These are phyloP conservation scores for Trichoderma gracile DNA, from an alignment of 2,329 filamentous ascomycete genomes.

Conservation along the genomic window DNA sequence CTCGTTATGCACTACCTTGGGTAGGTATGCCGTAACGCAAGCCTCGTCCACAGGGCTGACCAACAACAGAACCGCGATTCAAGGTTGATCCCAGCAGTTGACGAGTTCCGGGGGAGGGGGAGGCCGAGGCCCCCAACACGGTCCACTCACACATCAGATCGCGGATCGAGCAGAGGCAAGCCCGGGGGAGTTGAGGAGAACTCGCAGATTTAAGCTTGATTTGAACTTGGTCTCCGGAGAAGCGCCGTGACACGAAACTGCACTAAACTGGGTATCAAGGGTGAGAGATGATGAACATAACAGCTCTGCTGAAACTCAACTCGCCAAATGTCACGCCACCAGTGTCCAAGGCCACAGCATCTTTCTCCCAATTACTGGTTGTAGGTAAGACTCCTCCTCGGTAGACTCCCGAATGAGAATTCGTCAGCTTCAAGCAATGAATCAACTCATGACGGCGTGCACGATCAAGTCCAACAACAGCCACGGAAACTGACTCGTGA, in stretches of 20 bases:
- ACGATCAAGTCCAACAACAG: neutral
- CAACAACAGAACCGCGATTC: neutral
- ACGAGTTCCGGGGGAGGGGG: neutral
- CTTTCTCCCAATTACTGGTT: too few relatives aligned
- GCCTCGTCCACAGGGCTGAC: conserved; percentile 20
- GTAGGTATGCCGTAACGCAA: conserved; percentile 2
- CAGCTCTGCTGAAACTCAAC: neutral
- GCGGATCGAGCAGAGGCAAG: too few relatives aligned
- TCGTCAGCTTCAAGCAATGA: too few relatives aligned
- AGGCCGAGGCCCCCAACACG: neutral
- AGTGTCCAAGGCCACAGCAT: neutral
- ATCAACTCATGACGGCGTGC: neutral
- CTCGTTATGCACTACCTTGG: too few relatives aligned
- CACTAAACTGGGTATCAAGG: neutral
- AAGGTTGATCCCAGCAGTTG: neutral
- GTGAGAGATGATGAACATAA: neutral
- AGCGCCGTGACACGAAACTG: conserved; percentile 5
- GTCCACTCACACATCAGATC: neutral
- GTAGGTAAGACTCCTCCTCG: too few relatives aligned
- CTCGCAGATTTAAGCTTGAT: neutral
- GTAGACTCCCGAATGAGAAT: neutral
- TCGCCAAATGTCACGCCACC: conserved; percentile 2
- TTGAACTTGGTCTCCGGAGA: neutral
- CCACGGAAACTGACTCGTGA: neutral
- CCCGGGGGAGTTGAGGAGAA: neutral